Evolutionary conservation across 192 early-diverging fungal species (phyloP).

Genomic region (Linnemannia elongata): DNA sequence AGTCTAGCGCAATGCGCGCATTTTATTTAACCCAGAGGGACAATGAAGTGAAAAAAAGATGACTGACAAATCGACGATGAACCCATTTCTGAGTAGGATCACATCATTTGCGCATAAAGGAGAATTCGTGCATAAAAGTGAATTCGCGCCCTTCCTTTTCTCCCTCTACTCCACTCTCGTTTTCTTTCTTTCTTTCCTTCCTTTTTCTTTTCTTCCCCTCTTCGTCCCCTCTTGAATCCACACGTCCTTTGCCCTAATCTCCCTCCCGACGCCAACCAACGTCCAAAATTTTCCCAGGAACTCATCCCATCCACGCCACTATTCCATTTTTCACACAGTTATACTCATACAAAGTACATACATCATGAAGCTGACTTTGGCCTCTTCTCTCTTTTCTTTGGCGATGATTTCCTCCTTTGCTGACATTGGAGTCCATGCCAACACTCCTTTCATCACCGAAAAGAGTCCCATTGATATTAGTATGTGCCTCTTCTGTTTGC

Average conservation of each 20-base stretch:
- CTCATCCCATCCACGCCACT: neutral
- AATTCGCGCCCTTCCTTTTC: neutral
- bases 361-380: slow-evolving; percentile 14
- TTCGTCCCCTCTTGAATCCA: neutral
- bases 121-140: neutral
- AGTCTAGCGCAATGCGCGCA: neutral
- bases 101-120: neutral
- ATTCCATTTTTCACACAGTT: neutral
- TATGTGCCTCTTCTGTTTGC: slow-evolving; percentile 1
- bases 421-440: neutral
- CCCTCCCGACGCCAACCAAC: neutral
- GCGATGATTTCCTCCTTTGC: neutral
- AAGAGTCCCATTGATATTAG: slow-evolving; percentile 48
- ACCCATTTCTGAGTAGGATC: neutral
- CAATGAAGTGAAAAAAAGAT: neutral
- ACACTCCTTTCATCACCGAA: neutral
- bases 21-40: too few species aligned
- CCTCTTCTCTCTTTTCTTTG: neutral
- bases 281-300: neutral
- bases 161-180: neutral
- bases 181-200: neutral
- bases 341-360: too few species aligned
- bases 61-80: slow-evolving; percentile 1
- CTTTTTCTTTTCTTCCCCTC: neutral
- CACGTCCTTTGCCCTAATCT: neutral